Percentiles rank a stretch among this genome's conserved stretches.
Evolutionary conservation across 768 basidiomycete species (phyloP).

Genomic region (Serpula lacrymans): DNA sequence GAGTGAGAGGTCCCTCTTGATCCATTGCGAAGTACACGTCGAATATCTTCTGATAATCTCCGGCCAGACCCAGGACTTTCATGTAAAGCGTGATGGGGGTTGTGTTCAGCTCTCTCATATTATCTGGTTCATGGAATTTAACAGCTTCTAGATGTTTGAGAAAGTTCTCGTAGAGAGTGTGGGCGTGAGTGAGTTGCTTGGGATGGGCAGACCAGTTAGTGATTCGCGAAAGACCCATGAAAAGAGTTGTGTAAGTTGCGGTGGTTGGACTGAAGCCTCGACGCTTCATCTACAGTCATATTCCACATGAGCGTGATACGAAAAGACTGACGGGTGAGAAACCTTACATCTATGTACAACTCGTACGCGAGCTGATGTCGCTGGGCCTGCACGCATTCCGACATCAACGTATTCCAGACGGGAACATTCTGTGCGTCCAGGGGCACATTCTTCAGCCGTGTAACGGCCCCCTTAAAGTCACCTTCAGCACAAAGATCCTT

Average conservation of each 20-base stretch:
- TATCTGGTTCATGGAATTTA: slow-evolving; percentile 44
- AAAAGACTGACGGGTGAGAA: too few species aligned
- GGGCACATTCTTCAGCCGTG: slow-evolving; percentile 65
- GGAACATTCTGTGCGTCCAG: slow-evolving; percentile 69
- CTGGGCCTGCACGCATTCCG: slow-evolving; percentile 53
- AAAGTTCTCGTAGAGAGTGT: slow-evolving; percentile 58
- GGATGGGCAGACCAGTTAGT: slow-evolving; percentile 55
- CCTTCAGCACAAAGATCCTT: slow-evolving; percentile 53
- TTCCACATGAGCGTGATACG: slow-evolving; percentile 2
- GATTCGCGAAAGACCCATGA: slow-evolving; percentile 60
- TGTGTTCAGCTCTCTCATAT: slow-evolving; percentile 43
- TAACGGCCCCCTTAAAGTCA: slow-evolving; percentile 59
- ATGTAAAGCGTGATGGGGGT: slow-evolving; percentile 60
- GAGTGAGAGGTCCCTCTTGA: slow-evolving; percentile 56
- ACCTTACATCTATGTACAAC: slow-evolving; percentile 66
- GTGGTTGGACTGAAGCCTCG: slow-evolving; percentile 69
- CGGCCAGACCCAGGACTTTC: slow-evolving; percentile 58
- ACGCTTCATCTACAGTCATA: slow-evolving; percentile 68
- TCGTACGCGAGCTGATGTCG: slow-evolving; percentile 58
- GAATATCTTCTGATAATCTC: slow-evolving; percentile 63
- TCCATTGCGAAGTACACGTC: slow-evolving; percentile 73
- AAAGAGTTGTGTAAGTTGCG: slow-evolving; percentile 67
- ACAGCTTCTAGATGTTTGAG: slow-evolving; percentile 47
- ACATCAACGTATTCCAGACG: slow-evolving; percentile 80
- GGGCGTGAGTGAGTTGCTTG: slow-evolving; percentile 61